Conservation (phyloP, 257 asterid genomes). For the Solanum sitiens region DNA sequence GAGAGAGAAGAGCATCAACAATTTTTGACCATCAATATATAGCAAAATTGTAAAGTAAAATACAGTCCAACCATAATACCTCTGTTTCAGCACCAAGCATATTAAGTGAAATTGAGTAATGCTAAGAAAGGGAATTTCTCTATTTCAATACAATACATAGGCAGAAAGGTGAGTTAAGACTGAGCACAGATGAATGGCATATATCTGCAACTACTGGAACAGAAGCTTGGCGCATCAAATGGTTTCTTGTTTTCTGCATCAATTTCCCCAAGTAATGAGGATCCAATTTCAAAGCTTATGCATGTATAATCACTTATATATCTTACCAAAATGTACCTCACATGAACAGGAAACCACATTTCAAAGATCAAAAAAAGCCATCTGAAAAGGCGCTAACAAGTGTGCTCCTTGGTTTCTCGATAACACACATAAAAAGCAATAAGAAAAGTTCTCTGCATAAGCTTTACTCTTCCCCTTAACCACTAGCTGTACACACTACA, state of each 20-base stretch:
- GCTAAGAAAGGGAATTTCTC: not conserved
- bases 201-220: not conserved
- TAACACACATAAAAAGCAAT: not conserved
- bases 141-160: not conserved
- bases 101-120: not conserved
- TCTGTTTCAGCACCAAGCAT: not conserved
- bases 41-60: not conserved
- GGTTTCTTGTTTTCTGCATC: not conserved
- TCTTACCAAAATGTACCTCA: not conserved
- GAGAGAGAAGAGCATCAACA: not conserved
- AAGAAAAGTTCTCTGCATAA: not conserved
- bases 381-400: not conserved
- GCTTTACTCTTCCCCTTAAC: not conserved
- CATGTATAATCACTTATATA: not conserved
- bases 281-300: not conserved
- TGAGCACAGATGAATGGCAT: not conserved
- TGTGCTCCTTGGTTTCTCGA: not conserved
- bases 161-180: not conserved
- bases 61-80: not conserved
- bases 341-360: not conserved
- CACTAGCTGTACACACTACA: not conserved
- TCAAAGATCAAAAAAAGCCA: not conserved
- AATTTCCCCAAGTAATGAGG: not conserved
- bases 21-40: not conserved
- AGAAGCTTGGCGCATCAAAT: not conserved